Percentiles rank a stretch among this genome's conserved stretches.
Evolutionary conservation across 2,329 filamentous ascomycete species (phyloP).

Genomic region (Leptographium flavum): DNA sequence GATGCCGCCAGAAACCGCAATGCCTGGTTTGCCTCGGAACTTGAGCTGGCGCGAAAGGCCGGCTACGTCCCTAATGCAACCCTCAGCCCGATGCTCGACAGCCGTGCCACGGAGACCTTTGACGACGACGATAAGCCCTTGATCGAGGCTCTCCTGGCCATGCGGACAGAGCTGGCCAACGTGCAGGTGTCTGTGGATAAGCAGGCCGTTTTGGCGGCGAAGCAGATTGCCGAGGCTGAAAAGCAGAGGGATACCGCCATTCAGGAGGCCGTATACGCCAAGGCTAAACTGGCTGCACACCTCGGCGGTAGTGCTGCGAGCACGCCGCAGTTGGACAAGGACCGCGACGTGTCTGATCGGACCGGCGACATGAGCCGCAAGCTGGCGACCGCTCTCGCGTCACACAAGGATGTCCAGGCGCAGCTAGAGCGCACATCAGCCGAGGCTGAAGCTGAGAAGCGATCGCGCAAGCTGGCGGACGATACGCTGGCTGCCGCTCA

Average conservation of each 20-base stretch:
- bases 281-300: constrained; percentile 78
- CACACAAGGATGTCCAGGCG: constrained; percentile 69
- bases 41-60: constrained; percentile 79
- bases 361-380: constrained; percentile 65
- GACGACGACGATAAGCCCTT: constrained; percentile 85
- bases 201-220: constrained; percentile 73
- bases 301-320: constrained; percentile 46
- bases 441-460: constrained; percentile 70
- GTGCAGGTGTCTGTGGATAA: constrained; percentile 84
- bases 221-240: constrained; percentile 84
- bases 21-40: constrained; percentile 92
- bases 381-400: constrained; percentile 64
- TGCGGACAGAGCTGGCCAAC: constrained; percentile 78
- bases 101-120: constrained; percentile 62
- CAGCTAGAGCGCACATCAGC: constrained; percentile 53
- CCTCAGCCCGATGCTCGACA: constrained; percentile 60
- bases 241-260: constrained; percentile 91
- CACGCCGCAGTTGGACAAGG: constrained; percentile 43
- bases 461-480: constrained; percentile 70
- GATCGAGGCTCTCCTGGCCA: constrained; percentile 80
- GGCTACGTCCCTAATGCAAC: constrained; percentile 67
- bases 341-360: constrained; percentile 50
- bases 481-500: constrained; percentile 75
- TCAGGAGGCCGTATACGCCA: constrained; percentile 86
- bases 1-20: constrained; percentile 75